Evolutionary conservation across 1,284 basidiomycete genomes (phyloP).

Genomic region (Cryptococcus sp.): DNA sequence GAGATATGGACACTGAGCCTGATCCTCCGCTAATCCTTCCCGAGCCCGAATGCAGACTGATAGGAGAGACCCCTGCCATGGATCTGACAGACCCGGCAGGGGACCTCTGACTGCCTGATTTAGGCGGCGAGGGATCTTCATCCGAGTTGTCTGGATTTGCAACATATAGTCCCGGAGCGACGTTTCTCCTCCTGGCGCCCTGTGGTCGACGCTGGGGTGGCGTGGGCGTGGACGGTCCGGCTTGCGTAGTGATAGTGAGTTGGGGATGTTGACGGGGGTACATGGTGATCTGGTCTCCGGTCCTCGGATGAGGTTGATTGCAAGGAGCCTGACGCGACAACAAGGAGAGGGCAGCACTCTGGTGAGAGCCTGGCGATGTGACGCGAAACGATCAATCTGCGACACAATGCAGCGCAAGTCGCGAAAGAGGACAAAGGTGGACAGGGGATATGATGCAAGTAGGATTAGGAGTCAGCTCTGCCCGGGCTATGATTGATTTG

Average conservation of each 20-base stretch:
- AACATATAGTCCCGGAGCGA: conserved; percentile 37
- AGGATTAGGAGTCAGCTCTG: too few relatives aligned
- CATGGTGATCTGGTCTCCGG: not conserved
- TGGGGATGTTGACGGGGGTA: conserved; percentile 7
- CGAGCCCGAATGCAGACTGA: conserved; percentile 14
- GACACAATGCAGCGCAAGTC: not conserved
- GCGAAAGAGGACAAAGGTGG: not conserved
- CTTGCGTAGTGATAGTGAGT: conserved; percentile 8
- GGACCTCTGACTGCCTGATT: conserved; percentile 12
- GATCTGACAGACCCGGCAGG: conserved; percentile 9
- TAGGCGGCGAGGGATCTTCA: conserved; percentile 27
- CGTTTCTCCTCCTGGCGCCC: conserved; percentile 35
- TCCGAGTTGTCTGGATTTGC: conserved; percentile 51
- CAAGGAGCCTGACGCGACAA: too few relatives aligned
- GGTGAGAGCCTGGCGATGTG: not conserved
- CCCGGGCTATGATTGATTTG: too few relatives aligned
- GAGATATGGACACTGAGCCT: conserved; percentile 5
- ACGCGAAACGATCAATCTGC: not conserved
- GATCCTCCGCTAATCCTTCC: conserved; percentile 8
- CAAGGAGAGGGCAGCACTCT: not conserved
- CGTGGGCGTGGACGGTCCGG: conserved; percentile 23
- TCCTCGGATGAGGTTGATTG: not conserved
- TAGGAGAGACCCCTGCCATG: conserved; percentile 12
- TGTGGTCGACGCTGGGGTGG: conserved; percentile 29
- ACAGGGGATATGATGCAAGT: not conserved